A percentile compares a stretch with the other conserved stretches of the same genome.
Evolutionary conservation across 768 basidiomycete species (phyloP).

Genomic region (Amanita pseudoporphyria): DNA sequence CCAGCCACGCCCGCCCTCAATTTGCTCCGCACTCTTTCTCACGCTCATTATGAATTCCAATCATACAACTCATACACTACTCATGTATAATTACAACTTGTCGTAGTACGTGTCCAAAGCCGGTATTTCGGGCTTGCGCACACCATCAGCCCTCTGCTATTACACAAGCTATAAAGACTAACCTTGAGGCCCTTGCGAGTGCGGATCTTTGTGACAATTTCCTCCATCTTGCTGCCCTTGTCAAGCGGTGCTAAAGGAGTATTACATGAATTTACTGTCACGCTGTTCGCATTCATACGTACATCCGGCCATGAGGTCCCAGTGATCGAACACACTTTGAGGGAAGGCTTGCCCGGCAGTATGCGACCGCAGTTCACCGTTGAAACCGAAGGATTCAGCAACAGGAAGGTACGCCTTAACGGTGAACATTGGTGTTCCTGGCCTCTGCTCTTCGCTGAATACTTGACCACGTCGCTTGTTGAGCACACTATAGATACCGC

Average conservation of each 20-base stretch:
- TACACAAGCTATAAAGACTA: not conserved
- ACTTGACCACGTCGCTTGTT: constrained; percentile 99
- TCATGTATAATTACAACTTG: constrained; percentile 51
- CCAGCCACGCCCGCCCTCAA: not conserved
- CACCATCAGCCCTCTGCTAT: not conserved
- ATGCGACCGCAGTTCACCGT: constrained; percentile 84
- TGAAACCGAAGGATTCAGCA: constrained; percentile 94
- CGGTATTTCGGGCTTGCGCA: constrained; percentile 72
- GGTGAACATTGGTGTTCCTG: constrained; percentile 98
- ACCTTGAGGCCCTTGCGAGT: constrained; percentile 94
- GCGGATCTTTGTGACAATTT: constrained; percentile 74
- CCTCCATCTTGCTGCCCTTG: constrained; percentile 87
- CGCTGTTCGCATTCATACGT: constrained; percentile 20
- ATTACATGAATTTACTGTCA: constrained; percentile 2
- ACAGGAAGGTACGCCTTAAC: constrained; percentile 96
- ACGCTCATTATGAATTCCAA: not conserved
- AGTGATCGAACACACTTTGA: constrained; percentile 89
- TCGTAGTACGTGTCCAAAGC: constrained; percentile 87
- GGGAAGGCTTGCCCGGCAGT: constrained; percentile 99
- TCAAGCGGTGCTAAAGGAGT: constrained; percentile 58
- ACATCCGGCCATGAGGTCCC: constrained; percentile 81
- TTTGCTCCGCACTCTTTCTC: not conserved
- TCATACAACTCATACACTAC: constrained; percentile 7
- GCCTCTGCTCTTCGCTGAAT: constrained; percentile 93
- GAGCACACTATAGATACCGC: constrained; percentile 89